Conservation (phyloP, 2,329 filamentous ascomycete genomes). For the Amylocarpus encephaloides region DNA sequence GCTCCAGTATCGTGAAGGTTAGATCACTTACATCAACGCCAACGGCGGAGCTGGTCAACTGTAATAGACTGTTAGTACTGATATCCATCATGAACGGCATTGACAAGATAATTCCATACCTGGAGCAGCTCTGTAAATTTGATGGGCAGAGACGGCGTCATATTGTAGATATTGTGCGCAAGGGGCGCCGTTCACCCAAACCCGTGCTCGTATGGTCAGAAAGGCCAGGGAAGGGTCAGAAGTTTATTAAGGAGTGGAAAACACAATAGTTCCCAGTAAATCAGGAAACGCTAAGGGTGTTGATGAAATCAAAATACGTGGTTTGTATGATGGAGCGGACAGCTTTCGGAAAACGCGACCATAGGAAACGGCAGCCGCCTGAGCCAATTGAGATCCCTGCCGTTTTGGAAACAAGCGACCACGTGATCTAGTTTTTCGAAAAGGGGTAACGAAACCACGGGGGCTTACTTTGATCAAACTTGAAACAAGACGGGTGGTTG, state of each 20-base stretch:
- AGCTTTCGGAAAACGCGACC: too few species aligned
- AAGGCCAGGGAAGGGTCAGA: slow-evolving; percentile 8
- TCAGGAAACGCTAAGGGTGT: slow-evolving; percentile 13
- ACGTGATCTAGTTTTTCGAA: too few species aligned
- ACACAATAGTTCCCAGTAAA: slow-evolving; percentile 19
- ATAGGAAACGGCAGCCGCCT: too few species aligned
- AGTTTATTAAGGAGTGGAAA: slow-evolving; percentile 19
- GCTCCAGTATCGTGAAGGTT: slow-evolving; percentile 13
- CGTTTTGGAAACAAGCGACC: too few species aligned
- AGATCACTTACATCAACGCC: slow-evolving; percentile 45
- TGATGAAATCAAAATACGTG: slow-evolving; percentile 6
- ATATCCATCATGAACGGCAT: slow-evolving; percentile 69
- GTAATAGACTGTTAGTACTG: slow-evolving; percentile 27
- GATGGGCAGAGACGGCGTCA: slow-evolving; percentile 66
- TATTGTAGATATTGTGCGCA: slow-evolving; percentile 22
- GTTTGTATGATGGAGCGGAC: too few species aligned
- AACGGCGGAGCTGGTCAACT: slow-evolving; percentile 48
- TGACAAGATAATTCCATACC: slow-evolving; percentile 74
- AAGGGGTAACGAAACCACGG: too few species aligned
- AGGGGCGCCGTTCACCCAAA: slow-evolving; percentile 22
- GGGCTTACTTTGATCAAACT: too few species aligned
- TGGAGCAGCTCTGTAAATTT: slow-evolving; percentile 90
- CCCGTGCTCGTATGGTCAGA: slow-evolving; percentile 25
- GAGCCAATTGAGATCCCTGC: too few species aligned
- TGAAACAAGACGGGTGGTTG: too few species aligned